A percentile compares a stretch with the other conserved stretches of the same genome.
phyloP scores from a whole-genome alignment of 257 asterid species.

The Handroanthus guayacan region DNA sequence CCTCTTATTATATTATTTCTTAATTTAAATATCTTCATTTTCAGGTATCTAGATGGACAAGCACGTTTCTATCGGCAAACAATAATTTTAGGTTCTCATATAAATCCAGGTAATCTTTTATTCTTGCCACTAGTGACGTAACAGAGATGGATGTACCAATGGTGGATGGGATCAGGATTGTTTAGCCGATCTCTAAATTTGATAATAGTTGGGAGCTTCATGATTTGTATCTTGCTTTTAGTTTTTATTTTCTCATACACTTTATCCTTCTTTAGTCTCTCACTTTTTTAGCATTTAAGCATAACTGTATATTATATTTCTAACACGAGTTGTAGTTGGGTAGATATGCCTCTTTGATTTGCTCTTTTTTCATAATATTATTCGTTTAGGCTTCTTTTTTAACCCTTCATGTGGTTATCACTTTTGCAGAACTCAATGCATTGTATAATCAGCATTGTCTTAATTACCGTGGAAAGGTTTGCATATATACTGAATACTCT shows the following conservation, averaged over 20 bases:
- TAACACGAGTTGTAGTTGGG: background rate
- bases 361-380: constrained; percentile 20
- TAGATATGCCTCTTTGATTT: constrained; percentile 24
- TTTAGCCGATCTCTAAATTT: constrained; percentile 12
- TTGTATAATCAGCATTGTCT: constrained; percentile 82
- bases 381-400: constrained; percentile 27
- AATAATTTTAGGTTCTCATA: constrained; percentile 78
- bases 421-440: constrained; percentile 77
- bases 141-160: constrained; percentile 23
- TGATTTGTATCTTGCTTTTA: constrained; percentile 9
- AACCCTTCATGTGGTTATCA: constrained; percentile 19
- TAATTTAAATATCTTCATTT: constrained; percentile 30
- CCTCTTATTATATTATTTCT: constrained; percentile 24
- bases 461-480: constrained; percentile 90
- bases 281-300: background rate
- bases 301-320: background rate
- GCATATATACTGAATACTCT: constrained; percentile 35
- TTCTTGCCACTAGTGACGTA: constrained; percentile 13
- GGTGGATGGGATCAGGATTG: constrained; percentile 1
- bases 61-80: constrained; percentile 92
- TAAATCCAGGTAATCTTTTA: constrained; percentile 74
- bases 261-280: background rate
- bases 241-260: background rate
- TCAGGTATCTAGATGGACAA: constrained; percentile 89
- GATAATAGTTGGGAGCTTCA: background rate